Percentiles rank a stretch among this genome's conserved stretches.
Conservation (phyloP, 306 rosid genomes). For the Quercus alba region DNA sequence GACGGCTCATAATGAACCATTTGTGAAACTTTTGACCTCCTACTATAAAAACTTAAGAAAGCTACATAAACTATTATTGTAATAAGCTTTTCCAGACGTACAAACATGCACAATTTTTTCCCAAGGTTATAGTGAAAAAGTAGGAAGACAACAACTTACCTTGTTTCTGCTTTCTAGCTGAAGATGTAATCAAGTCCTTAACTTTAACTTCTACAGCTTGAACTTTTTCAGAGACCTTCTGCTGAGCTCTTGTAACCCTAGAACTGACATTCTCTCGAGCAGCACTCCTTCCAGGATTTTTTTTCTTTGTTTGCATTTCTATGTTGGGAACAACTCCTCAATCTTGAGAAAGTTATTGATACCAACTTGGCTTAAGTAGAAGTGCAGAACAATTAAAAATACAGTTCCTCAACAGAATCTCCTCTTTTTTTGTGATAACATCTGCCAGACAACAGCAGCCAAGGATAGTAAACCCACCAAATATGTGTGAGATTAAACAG, state of each 20-base stretch:
- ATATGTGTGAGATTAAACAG: not conserved
- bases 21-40: not conserved
- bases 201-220: constrained; percentile 57
- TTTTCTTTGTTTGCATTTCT: constrained; percentile 79
- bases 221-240: constrained; percentile 49
- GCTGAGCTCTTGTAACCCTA: constrained; percentile 66
- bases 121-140: not conserved
- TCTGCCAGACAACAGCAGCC: not conserved
- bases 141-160: constrained; percentile 41
- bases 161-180: constrained; percentile 58
- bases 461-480: not conserved
- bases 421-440: not conserved
- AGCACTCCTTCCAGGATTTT: constrained; percentile 46
- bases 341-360: constrained; percentile 3
- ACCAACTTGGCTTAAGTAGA: constrained; percentile 15
- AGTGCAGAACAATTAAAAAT: constrained; percentile 10
- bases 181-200: constrained; percentile 65
- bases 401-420: constrained; percentile 5
- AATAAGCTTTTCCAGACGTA: not conserved
- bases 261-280: constrained; percentile 45
- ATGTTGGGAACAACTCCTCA: constrained; percentile 16
- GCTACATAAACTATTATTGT: not conserved
- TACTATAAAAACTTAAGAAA: not conserved
- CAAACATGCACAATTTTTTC: not conserved
- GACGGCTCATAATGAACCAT: not conserved